phyloP scores from a whole-genome alignment of 73 alveolate genomes.

The Paramecium octaurelia region DNA sequence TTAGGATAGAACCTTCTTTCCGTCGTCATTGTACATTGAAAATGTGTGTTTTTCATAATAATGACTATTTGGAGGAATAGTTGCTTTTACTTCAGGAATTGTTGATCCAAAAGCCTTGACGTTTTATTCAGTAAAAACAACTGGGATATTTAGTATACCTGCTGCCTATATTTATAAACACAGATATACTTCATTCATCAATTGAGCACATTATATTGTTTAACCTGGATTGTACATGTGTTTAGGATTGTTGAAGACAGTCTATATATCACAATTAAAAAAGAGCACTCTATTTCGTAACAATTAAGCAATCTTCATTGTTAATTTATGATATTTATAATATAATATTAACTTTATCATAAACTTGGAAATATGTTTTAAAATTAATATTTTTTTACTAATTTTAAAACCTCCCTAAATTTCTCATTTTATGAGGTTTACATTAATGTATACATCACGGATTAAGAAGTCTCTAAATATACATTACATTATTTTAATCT shows the following conservation, averaged over 20 bases:
- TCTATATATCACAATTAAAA: neutral
- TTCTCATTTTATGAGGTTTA: neutral
- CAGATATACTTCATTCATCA: neutral
- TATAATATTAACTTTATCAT: neutral
- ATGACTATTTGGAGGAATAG: neutral
- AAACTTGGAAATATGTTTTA: slow-evolving; percentile 25
- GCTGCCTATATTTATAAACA: neutral
- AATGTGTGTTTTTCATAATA: neutral
- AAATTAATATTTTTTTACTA: neutral
- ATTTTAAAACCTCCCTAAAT: slow-evolving; percentile 13
- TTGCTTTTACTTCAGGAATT: neutral
- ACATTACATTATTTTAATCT: slow-evolving; percentile 44
- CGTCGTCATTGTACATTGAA: neutral
- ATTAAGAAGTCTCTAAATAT: neutral
- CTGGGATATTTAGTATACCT: neutral
- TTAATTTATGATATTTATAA: neutral
- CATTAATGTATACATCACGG: slow-evolving; percentile 20
- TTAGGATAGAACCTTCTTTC: neutral
- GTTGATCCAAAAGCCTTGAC: slow-evolving; percentile 4
- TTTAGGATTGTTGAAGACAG: neutral
- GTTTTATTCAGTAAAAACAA: neutral
- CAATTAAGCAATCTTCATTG: neutral
- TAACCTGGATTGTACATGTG: neutral
- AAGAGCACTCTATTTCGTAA: neutral
- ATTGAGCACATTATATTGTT: neutral